These are phyloP conservation scores for Iodosphaeria phyllophila DNA, from an alignment of 2,329 filamentous ascomycete species.

Conservation along the genomic window DNA sequence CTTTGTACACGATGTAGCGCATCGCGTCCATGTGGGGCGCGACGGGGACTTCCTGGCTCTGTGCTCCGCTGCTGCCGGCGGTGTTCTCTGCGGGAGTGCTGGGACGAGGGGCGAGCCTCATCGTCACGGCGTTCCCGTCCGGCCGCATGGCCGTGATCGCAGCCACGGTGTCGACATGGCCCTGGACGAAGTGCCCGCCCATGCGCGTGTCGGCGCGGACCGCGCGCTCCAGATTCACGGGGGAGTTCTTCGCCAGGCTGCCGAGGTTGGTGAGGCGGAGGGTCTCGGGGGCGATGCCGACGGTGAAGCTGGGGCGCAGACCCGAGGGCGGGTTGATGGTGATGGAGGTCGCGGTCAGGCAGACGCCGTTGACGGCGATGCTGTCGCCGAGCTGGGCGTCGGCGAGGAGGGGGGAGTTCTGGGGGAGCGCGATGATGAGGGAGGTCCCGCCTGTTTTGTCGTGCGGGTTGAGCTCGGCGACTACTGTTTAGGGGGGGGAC, in stretches of 20 bases:
- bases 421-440: constrained; percentile 59
- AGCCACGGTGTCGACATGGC: constrained; percentile 85
- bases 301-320: constrained; percentile 57
- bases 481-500: constrained; percentile 33
- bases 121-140: constrained; percentile 80
- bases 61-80: too few relatives aligned
- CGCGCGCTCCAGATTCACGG: constrained; percentile 85
- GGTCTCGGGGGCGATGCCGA: constrained; percentile 89
- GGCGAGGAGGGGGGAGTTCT: constrained; percentile 52
- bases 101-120: constrained; percentile 61
- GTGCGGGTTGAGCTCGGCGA: constrained; percentile 63
- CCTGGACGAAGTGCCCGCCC: constrained; percentile 96
- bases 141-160: constrained; percentile 51
- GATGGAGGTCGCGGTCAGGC: constrained; percentile 57
- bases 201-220: constrained; percentile 84
- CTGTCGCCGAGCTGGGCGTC: constrained; percentile 83
- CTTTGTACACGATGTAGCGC: constrained; percentile 88
- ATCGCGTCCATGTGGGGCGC: constrained; percentile 45
- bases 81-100: too few relatives aligned
- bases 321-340: constrained; percentile 7
- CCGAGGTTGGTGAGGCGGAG: constrained; percentile 93
- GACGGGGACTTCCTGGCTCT: too few relatives aligned
- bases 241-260: constrained; percentile 40
- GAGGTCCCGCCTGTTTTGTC: constrained; percentile 79
- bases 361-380: constrained; percentile 89